Evolutionary conservation across 495 filamentous ascomycete genomes (phyloP), one percentile per base, ranked within the genome.

Genomic region (Xylaria cubensis): DNA sequence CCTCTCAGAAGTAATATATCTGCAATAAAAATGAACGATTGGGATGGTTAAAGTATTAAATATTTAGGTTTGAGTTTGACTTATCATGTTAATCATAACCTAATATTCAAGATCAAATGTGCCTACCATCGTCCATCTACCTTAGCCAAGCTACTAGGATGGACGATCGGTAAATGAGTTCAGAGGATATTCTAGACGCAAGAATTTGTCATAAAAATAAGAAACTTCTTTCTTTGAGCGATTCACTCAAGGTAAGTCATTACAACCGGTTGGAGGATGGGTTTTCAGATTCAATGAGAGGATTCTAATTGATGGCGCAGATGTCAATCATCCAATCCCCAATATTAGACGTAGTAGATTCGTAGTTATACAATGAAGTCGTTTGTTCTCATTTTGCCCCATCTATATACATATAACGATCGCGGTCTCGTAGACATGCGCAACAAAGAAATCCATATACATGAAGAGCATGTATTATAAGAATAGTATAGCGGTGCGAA

Each of bases 381-480:
- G 12, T 12, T 61, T 61, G 39, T n/a, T 59, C 32, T 61, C 13
- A 44, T 42, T 63, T 44, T 36, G 19, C 34, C 7, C 13, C 41
- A 21, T 44, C 39, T 42, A 21, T 41, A 63, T 44, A 63, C 61
- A 63, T 42, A 39, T 39, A 26, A 10, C 32, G 29, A 59, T 21
- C 19, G 7, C 2, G 39, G 61, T 39, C 39, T 44, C 58, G 12
- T 62, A 36, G 21, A 39, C 39, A 63, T 63, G 1, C 21, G 17
- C 61, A 24, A 6, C 4, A 24, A 63, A 63, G 19, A 51, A 53
- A 41, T 66, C 4, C 2, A 66, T 53, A 15, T 66, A 66, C 64
- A 66, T 66, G 17, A 66, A 53, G 26, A 36, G 21, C 12, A 51
- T 36, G 42, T 66, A 13, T 36, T 21, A 53, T 42, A 67, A 67